Evolutionary conservation across 768 basidiomycete genomes (phyloP).

Genomic region (Suillus sp.): DNA sequence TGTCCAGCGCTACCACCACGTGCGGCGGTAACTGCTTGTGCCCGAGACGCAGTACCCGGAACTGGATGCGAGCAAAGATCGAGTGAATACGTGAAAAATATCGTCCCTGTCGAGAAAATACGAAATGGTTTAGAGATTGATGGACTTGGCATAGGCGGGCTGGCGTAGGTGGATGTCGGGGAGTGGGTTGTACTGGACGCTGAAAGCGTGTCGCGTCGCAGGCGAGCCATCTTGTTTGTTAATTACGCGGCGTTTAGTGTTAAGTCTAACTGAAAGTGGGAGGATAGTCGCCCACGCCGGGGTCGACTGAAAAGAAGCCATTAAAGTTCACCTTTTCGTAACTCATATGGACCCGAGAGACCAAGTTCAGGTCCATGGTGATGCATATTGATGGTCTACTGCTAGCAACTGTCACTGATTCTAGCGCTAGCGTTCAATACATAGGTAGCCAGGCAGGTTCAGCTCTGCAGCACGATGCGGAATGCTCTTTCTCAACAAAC

Average conservation of each 20-base stretch:
- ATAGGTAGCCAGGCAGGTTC: background rate
- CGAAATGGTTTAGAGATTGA: conserved; percentile 49
- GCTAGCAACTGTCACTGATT: background rate
- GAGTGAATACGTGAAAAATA: conserved; percentile 78
- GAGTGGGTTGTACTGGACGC: background rate
- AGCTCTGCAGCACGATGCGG: background rate
- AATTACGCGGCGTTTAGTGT: conserved; percentile 5
- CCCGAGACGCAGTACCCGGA: conserved; percentile 61
- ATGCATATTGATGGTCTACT: background rate
- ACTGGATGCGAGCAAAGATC: conserved; percentile 59
- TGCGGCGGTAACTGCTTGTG: conserved; percentile 65
- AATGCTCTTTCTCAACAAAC: background rate
- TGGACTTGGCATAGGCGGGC: conserved; percentile 19
- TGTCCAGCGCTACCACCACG: conserved; percentile 77
- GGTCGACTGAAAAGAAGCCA: conserved; percentile 7
- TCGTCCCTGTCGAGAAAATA: conserved; percentile 77
- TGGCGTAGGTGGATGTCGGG: conserved; percentile 11
- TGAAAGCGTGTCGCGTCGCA: conserved; percentile 27
- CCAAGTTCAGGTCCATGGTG: background rate
- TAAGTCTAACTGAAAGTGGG: conserved; percentile 6
- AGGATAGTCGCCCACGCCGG: background rate
- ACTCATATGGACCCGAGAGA: conserved; percentile 1
- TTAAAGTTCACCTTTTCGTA: conserved; percentile 4
- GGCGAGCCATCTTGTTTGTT: conserved; percentile 26
- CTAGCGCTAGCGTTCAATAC: background rate